phyloP scores from a whole-genome alignment of 2,329 filamentous ascomycete genomes.

The Colletotrichum eremochloae region DNA sequence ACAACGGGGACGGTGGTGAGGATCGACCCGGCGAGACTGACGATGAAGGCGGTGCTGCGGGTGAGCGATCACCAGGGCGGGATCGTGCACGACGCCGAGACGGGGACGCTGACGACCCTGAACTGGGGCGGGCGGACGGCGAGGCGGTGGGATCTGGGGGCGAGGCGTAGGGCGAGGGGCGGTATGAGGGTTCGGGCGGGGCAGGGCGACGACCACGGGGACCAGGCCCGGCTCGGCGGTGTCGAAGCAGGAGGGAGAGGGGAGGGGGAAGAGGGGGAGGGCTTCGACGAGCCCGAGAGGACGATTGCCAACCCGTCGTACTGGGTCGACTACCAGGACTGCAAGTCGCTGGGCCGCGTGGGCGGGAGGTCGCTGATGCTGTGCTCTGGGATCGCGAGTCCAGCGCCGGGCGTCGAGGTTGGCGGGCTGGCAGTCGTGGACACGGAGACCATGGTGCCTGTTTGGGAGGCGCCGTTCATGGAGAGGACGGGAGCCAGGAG shows the following conservation, averaged over 20 bases:
- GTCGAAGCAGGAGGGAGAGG: background rate
- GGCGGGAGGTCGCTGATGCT: conserved; percentile 59
- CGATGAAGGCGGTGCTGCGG: conserved; percentile 52
- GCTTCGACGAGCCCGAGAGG: conserved; percentile 45
- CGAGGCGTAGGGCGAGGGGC: no score
- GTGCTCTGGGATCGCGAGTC: conserved; percentile 59
- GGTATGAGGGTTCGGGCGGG: background rate
- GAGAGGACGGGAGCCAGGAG: conserved; percentile 52
- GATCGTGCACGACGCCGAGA: conserved; percentile 56
- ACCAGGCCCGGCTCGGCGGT: conserved; percentile 33
- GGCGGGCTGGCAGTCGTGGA: conserved; percentile 64
- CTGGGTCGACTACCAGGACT: conserved; percentile 65
- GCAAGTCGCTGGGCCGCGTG: conserved; percentile 62
- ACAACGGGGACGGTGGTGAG: conserved; percentile 58
- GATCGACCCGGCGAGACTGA: conserved; percentile 53
- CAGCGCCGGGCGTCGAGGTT: conserved; percentile 50
- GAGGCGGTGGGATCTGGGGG: conserved; percentile 51
- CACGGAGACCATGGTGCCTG: conserved; percentile 57
- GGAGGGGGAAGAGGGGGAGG: background rate
- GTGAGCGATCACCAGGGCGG: conserved; percentile 61
- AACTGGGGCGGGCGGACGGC: conserved; percentile 62
- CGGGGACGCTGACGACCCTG: conserved; percentile 54
- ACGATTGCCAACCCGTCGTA: conserved; percentile 55
- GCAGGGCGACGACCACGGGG: background rate
- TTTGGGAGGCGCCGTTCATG: conserved; percentile 61